A percentile compares a stretch with the other conserved stretches of the same genome.
Conservation (phyloP, 2,329 filamentous ascomycete species). For the Xylaria sp. region DNA sequence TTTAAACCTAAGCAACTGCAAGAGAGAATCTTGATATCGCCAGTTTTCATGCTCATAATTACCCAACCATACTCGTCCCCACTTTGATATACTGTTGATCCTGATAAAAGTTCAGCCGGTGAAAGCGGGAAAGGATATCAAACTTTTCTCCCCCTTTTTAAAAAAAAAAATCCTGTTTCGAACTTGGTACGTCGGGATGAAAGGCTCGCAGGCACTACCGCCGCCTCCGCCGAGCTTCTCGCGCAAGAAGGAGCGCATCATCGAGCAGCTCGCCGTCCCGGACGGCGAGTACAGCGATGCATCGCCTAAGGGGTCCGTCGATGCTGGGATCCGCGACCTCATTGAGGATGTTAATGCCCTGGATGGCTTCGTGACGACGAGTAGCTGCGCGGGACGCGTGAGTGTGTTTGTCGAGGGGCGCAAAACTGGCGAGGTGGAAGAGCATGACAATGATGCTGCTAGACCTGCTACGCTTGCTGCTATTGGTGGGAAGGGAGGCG, state of each 20-base stretch:
- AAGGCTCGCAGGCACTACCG: constrained; percentile 1
- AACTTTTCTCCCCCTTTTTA: too few relatives aligned
- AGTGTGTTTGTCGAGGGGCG: constrained; percentile 88
- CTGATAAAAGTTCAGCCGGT: neutral
- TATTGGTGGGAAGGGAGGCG: constrained; percentile 85
- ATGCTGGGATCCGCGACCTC: constrained; percentile 78
- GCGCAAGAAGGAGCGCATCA: constrained; percentile 75
- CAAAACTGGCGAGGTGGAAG: constrained; percentile 53
- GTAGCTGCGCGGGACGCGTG: constrained; percentile 88
- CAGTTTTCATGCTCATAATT: neutral
- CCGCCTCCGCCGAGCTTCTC: constrained; percentile 55
- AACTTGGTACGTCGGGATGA: constrained; percentile 3
- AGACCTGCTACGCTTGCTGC: constrained; percentile 59
- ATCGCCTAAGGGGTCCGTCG: constrained; percentile 89
- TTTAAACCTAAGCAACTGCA: neutral
- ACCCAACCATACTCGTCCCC: neutral
- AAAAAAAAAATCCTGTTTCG: neutral
- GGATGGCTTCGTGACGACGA: constrained; percentile 86
- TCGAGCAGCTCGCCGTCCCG: constrained; percentile 74
- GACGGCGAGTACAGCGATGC: constrained; percentile 79
- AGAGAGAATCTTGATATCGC: neutral
- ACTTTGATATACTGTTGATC: neutral
- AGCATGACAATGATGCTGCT: constrained; percentile 3
- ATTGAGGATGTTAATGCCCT: constrained; percentile 81
- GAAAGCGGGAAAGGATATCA: neutral